Conservation (phyloP, 2,329 filamentous ascomycete genomes). For the Ceratocystis ficicola region DNA sequence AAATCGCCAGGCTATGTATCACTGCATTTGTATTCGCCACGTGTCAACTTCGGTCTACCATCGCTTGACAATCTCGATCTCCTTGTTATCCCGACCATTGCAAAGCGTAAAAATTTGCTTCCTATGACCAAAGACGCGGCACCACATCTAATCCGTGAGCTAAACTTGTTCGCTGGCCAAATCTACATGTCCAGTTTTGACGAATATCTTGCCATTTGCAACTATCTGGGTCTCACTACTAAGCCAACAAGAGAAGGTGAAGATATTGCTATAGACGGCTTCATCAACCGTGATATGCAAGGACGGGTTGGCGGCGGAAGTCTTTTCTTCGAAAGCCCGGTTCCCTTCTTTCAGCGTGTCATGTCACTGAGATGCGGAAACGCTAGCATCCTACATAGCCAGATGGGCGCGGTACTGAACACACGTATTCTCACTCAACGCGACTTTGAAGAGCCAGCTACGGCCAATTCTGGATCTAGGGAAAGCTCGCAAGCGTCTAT, state of each 20-base stretch:
- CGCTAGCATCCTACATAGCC: conserved; percentile 32
- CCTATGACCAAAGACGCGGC: conserved; percentile 21
- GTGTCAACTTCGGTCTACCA: conserved; percentile 30
- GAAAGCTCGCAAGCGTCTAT: too few species aligned
- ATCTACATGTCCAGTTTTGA: conserved; percentile 45
- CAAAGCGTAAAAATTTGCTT: conserved; percentile 9
- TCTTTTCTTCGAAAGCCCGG: conserved; percentile 29
- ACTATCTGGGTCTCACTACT: conserved; percentile 39
- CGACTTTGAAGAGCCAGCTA: conserved; percentile 23
- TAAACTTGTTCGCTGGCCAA: conserved; percentile 58
- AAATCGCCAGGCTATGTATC: conserved; percentile 28
- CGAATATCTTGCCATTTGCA: conserved; percentile 44
- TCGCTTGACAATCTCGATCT: conserved; percentile 38
- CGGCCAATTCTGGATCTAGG: too few species aligned
- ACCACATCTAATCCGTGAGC: conserved; percentile 32
- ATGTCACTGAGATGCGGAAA: conserved; percentile 32
- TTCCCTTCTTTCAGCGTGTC: conserved; percentile 31
- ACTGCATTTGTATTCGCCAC: conserved; percentile 42
- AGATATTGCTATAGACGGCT: conserved; percentile 28
- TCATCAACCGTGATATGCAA: conserved; percentile 26
- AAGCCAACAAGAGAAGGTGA: conserved; percentile 22
- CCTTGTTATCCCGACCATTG: conserved; percentile 30
- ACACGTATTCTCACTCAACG: conserved; percentile 25
- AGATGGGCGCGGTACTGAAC: conserved; percentile 32
- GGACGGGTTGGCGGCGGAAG: conserved; percentile 22